Evolutionary conservation across 2,329 filamentous ascomycete genomes (phyloP).

Genomic region (Ophiostoma novo-ulmi): DNA sequence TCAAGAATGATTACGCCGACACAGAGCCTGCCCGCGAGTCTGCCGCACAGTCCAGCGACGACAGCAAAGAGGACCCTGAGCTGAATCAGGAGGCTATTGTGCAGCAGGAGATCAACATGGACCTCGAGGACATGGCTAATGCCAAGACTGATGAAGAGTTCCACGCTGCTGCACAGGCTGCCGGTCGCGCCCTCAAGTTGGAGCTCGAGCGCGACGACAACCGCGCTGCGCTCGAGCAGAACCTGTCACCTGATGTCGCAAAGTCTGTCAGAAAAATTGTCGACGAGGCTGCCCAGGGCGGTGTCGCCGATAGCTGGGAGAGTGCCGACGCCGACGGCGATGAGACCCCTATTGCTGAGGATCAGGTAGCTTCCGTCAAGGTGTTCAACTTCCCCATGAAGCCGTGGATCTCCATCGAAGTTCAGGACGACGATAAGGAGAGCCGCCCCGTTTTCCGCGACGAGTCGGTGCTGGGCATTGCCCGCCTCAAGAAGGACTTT

Average conservation of each 20-base stretch:
- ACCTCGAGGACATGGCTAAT: conserved; percentile 46
- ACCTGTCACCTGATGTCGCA: conserved; percentile 47
- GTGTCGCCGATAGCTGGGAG: conserved; percentile 84
- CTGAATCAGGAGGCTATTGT: conserved; percentile 38
- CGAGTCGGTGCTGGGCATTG: conserved; percentile 81
- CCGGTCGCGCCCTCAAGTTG: conserved; percentile 47
- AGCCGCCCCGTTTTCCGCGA: conserved; percentile 63
- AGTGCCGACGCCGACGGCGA: conserved; percentile 68
- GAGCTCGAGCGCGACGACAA: conserved; percentile 53
- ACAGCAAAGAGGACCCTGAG: conserved; percentile 55
- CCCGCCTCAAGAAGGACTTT: conserved; percentile 92
- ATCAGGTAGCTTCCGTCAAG: conserved; percentile 60
- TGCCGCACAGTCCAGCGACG: conserved; percentile 47
- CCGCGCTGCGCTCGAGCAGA: conserved; percentile 49
- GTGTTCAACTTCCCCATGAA: conserved; percentile 97
- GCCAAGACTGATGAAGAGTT: conserved; percentile 52
- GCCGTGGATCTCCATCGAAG: conserved; percentile 85
- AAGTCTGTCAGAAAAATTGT: conserved; percentile 47
- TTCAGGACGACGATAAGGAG: conserved; percentile 55
- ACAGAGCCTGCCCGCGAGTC: conserved; percentile 64
- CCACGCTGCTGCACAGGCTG: conserved; percentile 44
- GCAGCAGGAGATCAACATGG: conserved; percentile 40
- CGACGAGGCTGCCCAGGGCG: conserved; percentile 54
- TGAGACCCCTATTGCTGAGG: conserved; percentile 53
- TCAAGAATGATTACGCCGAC: conserved; percentile 56